Base-by-base conservation (phyloP, 768 basidiomycete species). In the Amanita pallidorosea region DNA sequence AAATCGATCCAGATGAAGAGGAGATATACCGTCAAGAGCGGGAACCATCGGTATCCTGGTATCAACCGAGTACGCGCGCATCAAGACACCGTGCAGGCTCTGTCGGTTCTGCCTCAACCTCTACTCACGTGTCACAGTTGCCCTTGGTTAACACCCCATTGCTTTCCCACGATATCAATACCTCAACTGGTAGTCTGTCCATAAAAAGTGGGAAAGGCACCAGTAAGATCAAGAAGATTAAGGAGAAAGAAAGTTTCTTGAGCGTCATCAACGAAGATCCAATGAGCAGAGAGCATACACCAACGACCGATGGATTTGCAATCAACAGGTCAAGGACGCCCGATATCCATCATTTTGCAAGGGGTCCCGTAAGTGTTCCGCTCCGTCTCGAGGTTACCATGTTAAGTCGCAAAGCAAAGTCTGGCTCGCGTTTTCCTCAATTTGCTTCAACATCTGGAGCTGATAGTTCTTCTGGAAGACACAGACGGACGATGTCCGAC, bases 191-290 rank as follows among this genome's bases (percentile, higher is more conserved):
- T 44, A 59, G 59, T 25, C 51, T 60, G 40, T 60, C 63, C 47
- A 58, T 58, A 23, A 52, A 55, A 40, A 63, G 63, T 45, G 57
- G 55, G 12, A 63, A 59, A 44, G 46, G 49, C 34, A 38, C 8
- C 44, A 25, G n/a, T n/a, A 25, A 45, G 8, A 5, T 45, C 22
- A 55, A 54, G 55, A 59, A 49, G 45, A 44, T 60, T 17, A 66
- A 53, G 44, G 63, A 62, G 44, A 62, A 61, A 55, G 58, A 63
- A 8, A 62, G 57, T 47, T 51, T 54, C 17, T 57, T 72, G 51
- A 68, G 63, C 44, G 62, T 66, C 45, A 74, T 74, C 55, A 67
- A 63, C 41, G 72, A 74, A 55, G 63, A 70, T 50, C 64, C 68
- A 7, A 53, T 56, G 47, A 70, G 67, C 54, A 55, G 66, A 29